Conservation (phyloP, 2,329 filamentous ascomycete species). For the Ceratocystiopsis brevicomis region DNA sequence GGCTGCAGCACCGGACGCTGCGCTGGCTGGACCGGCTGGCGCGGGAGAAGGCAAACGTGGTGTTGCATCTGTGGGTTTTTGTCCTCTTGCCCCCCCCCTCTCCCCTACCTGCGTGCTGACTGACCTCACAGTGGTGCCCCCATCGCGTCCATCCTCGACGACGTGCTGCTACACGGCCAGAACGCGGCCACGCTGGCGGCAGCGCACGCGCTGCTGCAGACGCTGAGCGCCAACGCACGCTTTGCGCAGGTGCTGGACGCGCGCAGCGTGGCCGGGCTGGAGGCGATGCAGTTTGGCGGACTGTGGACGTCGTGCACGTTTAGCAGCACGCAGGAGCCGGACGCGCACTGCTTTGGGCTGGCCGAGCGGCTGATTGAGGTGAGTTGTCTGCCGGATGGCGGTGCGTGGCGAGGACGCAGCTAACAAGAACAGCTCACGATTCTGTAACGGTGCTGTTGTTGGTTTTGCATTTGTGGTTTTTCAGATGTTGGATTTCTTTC, state of each 20-base stretch:
- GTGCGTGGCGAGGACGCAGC: no score
- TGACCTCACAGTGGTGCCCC: slow-evolving; percentile 27
- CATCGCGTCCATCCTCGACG: slow-evolving; percentile 39
- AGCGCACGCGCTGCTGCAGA: slow-evolving; percentile 40
- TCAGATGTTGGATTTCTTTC: background rate
- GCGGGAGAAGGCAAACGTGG: slow-evolving; percentile 31
- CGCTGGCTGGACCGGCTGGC: slow-evolving; percentile 41
- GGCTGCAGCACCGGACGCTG: slow-evolving; percentile 38
- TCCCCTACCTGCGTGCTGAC: no score
- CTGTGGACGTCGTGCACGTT: slow-evolving; percentile 40
- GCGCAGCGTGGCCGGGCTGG: slow-evolving; percentile 29
- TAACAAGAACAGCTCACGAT: no score
- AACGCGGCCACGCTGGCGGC: slow-evolving; percentile 39
- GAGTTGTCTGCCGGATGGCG: slow-evolving; percentile 2
- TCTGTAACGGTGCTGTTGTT: no score
- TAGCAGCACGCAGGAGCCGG: slow-evolving; percentile 27
- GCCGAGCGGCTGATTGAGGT: slow-evolving; percentile 45
- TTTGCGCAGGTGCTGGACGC: slow-evolving; percentile 30
- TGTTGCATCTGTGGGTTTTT: slow-evolving; percentile 35
- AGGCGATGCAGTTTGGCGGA: slow-evolving; percentile 43
- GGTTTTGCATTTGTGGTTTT: background rate
- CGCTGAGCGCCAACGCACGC: slow-evolving; percentile 33
- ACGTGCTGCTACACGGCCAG: slow-evolving; percentile 43
- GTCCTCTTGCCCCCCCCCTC: no score
- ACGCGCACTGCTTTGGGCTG: slow-evolving; percentile 31